phyloP scores from a whole-genome alignment of 371 early-diverging fungal genomes.

The Actinomortierella wolfii region DNA sequence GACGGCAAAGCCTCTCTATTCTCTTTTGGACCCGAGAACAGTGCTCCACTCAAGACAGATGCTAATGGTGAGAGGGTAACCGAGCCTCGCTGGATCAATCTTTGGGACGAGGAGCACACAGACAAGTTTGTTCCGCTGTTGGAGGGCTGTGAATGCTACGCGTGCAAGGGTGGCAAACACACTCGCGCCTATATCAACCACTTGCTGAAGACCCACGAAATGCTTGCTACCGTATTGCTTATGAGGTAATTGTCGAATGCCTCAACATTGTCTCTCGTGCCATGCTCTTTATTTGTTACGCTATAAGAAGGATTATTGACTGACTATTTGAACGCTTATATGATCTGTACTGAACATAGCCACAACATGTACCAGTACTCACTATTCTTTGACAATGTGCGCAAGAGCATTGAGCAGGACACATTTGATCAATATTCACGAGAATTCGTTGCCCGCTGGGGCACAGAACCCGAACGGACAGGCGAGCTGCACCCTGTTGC shows the following conservation, averaged over 20 bases:
- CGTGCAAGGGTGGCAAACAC: constrained; percentile 65
- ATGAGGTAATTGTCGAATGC: constrained; percentile 72
- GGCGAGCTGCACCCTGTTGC: constrained; percentile 33
- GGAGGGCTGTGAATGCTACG: constrained; percentile 64
- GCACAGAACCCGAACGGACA: constrained; percentile 30
- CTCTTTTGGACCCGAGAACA: constrained; percentile 26
- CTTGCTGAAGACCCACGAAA: constrained; percentile 75
- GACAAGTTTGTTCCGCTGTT: constrained; percentile 67
- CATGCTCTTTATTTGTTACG: too few relatives aligned
- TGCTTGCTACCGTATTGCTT: constrained; percentile 77
- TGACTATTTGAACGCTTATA: constrained; percentile 2
- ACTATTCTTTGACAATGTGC: constrained; percentile 64
- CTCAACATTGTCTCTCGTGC: too few relatives aligned
- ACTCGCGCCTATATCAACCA: constrained; percentile 81
- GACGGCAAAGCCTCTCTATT: constrained; percentile 63
- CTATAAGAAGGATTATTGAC: too few relatives aligned
- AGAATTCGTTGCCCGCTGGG: constrained; percentile 21
- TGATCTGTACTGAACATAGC: constrained; percentile 28
- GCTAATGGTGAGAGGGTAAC: neutral
- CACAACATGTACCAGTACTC: constrained; percentile 74
- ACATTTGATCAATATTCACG: constrained; percentile 49
- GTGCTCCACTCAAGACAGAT: neutral
- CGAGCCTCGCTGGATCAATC: constrained; percentile 46
- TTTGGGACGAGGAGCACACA: constrained; percentile 57
- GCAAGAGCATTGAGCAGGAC: constrained; percentile 59